Evolutionary conservation across 768 basidiomycete genomes (phyloP).

Genomic region (Pisolithus albus): DNA sequence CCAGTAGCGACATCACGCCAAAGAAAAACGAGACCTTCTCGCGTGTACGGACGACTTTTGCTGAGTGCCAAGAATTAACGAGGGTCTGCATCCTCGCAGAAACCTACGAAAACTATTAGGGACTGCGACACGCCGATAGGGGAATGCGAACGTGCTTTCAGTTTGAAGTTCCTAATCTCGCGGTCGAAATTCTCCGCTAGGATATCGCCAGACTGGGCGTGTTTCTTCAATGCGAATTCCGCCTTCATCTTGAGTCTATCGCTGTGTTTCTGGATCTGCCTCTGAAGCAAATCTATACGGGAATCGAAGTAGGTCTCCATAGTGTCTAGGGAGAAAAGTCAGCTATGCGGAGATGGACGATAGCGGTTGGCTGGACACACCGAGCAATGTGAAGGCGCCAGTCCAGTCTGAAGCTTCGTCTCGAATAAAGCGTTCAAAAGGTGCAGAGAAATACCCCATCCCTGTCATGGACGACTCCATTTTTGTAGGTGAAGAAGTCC

Average conservation of each 20-base stretch:
- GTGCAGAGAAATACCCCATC: constrained; percentile 54
- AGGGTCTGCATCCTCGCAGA: constrained; percentile 72
- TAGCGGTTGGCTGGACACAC: constrained; percentile 34
- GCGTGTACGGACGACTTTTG: constrained; percentile 75
- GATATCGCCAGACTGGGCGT: constrained; percentile 46
- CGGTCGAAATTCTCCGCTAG: constrained; percentile 75
- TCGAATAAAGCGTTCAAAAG: constrained; percentile 67
- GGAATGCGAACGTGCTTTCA: constrained; percentile 43
- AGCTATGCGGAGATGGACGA: not conserved
- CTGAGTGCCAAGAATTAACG: constrained; percentile 86
- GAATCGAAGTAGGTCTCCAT: constrained; percentile 95
- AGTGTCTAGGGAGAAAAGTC: constrained; percentile 53
- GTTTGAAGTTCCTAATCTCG: constrained; percentile 79
- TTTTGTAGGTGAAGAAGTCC: constrained; percentile 34
- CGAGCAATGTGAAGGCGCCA: constrained; percentile 79
- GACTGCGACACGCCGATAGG: not conserved
- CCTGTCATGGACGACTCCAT: constrained; percentile 24
- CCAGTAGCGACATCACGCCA: constrained; percentile 84
- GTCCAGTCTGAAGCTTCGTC: constrained; percentile 75
- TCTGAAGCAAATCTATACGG: constrained; percentile 73
- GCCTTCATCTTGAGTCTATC: constrained; percentile 78
- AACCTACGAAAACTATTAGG: constrained; percentile 43
- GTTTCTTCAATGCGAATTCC: constrained; percentile 72
- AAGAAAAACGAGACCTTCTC: constrained; percentile 90
- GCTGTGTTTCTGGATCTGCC: constrained; percentile 80